A percentile compares a stretch with the other conserved stretches of the same genome.
phyloP scores from a whole-genome alignment of 805 yeast genomes.

The Saturnispora sekii region DNA sequence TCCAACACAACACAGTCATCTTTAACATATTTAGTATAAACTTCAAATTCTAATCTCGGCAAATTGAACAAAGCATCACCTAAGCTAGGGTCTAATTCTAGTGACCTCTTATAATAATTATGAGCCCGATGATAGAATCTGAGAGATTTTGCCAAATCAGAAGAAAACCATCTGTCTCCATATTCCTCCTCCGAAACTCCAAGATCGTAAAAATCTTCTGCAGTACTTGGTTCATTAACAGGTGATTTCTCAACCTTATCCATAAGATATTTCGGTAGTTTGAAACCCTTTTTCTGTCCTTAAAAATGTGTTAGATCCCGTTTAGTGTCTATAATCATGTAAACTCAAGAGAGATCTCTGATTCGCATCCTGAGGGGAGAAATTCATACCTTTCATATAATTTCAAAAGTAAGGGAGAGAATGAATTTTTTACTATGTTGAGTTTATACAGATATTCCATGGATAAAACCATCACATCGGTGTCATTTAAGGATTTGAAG shows the following conservation, averaged over 20 bases:
- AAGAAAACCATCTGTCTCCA: constrained; percentile 66
- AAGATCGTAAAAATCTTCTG: constrained; percentile 44
- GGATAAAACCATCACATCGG: constrained; percentile 4
- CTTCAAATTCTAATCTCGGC: constrained; percentile 48
- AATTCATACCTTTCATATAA: neutral
- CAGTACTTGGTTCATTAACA: constrained; percentile 28
- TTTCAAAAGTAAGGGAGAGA: neutral
- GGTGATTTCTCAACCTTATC: constrained; percentile 6
- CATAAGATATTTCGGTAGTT: constrained; percentile 12
- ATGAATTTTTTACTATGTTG: neutral
- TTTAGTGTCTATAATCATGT: too few species aligned
- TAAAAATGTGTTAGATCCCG: neutral
- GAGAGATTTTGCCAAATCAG: constrained; percentile 55
- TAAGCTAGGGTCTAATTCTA: constrained; percentile 17
- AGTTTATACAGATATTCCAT: neutral
- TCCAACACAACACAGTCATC: constrained; percentile 34
- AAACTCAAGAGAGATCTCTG: too few species aligned
- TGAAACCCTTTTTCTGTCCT: constrained; percentile 10
- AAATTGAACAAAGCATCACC: constrained; percentile 51
- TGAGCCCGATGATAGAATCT: constrained; percentile 57
- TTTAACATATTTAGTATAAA: constrained; percentile 41
- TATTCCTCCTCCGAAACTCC: constrained; percentile 59
- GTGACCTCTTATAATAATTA: constrained; percentile 32
- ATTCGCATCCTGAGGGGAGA: too few species aligned
- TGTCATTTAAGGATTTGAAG: constrained; percentile 1